Base-by-base conservation (phyloP, 2,329 filamentous ascomycete genomes). In the Cercospora sesami region DNA sequence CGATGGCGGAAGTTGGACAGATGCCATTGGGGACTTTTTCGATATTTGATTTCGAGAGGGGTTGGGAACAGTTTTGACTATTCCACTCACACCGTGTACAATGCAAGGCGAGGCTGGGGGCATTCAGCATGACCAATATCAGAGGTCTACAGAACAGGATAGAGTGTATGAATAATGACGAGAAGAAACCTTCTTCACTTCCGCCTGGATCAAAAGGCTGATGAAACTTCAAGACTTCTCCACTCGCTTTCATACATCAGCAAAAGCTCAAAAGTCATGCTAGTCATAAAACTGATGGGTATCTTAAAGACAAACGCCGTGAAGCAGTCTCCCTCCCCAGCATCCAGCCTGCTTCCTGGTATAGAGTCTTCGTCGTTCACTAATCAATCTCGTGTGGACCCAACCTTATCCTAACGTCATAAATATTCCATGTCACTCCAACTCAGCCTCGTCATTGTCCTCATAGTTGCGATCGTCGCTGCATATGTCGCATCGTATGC, bases 1-100 rank as follows among this genome's bases (percentile, higher is more conserved):
- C 30, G 59, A 61, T 60, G 70, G 66, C 26, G 70, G 68, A 18
- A 68, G 71, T 21, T 69, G 71, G 57, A n/a, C 65, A 21, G 71
- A 73, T 64, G 51, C 63, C 10, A 67, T 73, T 16, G 68, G 66
- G 18, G 68, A 68, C 8, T 73, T 71, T 55, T 73, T 73, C 30
- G 71, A 67, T 21, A 65, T 68, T 42, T 68, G 21, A 64, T 21
- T 3, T 16, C 3, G 36, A 42, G 36, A n/a, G 23, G 39, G 23
- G 5, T n/a, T 4, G 4, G 21, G 5, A 5, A 42, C 26, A 26
- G 21, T 5, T 12, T 51, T 23, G 18, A 51, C 2, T 7, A 51
- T 21, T 51, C 45, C 59, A 30, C 26, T 58, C 26, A 58, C 53
- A 33, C 10, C 4, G 5, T 2, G 16, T 58, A 4, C 53, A 31